Base-by-base conservation (phyloP, 2,329 filamentous ascomycete genomes). In the Beauveria australis region DNA sequence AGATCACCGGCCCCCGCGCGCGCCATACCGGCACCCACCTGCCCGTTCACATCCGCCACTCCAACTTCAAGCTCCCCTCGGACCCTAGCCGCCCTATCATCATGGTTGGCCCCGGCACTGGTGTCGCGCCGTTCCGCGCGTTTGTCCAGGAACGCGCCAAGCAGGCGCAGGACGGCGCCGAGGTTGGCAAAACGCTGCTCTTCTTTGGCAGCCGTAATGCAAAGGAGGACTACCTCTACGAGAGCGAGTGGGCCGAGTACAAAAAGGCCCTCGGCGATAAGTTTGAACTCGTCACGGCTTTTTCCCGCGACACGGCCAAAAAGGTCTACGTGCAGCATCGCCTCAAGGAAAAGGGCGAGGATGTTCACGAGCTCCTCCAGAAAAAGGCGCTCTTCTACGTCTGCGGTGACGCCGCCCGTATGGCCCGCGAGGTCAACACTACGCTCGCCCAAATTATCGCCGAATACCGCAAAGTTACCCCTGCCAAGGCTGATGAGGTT, bases 291-390 rank as follows among this genome's bases (percentile, higher is more conserved):
- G 83, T 97, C 73, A 95, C 89, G 16, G 94, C 94, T 47, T 99
- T 99, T 76, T 99, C 94, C n/a, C 87, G 94, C 66, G 91, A 97
- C 62, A 81, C 84, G 0, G 74, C 86, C 48, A 83, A 94, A 74
- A 99, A 99, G 78, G 90, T 99, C 43, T 99, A 99, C 71, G 94
- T 99, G 24, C 94, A 99, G 77, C 92, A 99, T 76, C 84, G 89
- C 64, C 82, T 99, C 63, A 88, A 89, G 76, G 91, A 97, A 74
- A 82, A 87, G 55, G 87, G 89, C 62, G 83, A 89, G 69, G 86
- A 96, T 68, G 82, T 99, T 76, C 93, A 96, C 76, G 87, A 93
- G 65, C 84, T 99, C 1, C 81, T 99, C 10, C 81, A 89, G 66
- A 81, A 92, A 74, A 89, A 92, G 73, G 94, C 91, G 5, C 97